A percentile compares a stretch with the other conserved stretches of the same genome.
phyloP scores from a whole-genome alignment of 1,139 yeast species.

The Fermentozyma sake region DNA sequence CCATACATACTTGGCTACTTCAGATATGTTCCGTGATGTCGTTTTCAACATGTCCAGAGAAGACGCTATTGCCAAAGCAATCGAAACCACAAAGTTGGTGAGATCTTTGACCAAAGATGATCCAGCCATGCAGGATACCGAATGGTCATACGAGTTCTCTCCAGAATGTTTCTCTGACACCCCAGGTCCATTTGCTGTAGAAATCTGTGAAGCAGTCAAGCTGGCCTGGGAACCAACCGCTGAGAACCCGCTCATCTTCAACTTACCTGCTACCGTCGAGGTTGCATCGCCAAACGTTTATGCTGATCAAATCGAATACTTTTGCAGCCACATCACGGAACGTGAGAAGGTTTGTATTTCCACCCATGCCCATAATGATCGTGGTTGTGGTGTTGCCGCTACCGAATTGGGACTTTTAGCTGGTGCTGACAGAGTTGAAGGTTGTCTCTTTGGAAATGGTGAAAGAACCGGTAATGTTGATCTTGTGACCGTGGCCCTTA shows the following conservation, averaged over 20 bases:
- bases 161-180: constrained; percentile 48
- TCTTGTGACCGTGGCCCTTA: constrained; percentile 44
- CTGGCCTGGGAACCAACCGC: constrained; percentile 43
- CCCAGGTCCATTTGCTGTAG: constrained; percentile 39
- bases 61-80: constrained; percentile 39
- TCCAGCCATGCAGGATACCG: constrained; percentile 34
- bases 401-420: constrained; percentile 46
- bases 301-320: constrained; percentile 49
- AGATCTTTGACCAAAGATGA: constrained; percentile 41
- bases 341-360: constrained; percentile 44
- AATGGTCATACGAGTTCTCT: constrained; percentile 43
- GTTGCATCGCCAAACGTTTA: constrained; percentile 46
- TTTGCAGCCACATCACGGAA: constrained; percentile 36
- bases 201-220: constrained; percentile 45
- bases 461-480: constrained; percentile 51
- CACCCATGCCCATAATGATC: constrained; percentile 46
- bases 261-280: constrained; percentile 48
- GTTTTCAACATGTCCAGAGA: constrained; percentile 42
- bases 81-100: constrained; percentile 38
- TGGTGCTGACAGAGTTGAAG: constrained; percentile 50
- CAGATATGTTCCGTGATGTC: constrained; percentile 44
- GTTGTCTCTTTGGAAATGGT: constrained; percentile 48
- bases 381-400: constrained; percentile 51
- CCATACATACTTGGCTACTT: constrained; percentile 45
- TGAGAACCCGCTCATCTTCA: constrained; percentile 41